Percentiles rank a stretch among this genome's conserved stretches.
These are phyloP conservation scores for Microthlaspi erraticum DNA, from an alignment of 345 rosid genomes.

Conservation along the genomic window DNA sequence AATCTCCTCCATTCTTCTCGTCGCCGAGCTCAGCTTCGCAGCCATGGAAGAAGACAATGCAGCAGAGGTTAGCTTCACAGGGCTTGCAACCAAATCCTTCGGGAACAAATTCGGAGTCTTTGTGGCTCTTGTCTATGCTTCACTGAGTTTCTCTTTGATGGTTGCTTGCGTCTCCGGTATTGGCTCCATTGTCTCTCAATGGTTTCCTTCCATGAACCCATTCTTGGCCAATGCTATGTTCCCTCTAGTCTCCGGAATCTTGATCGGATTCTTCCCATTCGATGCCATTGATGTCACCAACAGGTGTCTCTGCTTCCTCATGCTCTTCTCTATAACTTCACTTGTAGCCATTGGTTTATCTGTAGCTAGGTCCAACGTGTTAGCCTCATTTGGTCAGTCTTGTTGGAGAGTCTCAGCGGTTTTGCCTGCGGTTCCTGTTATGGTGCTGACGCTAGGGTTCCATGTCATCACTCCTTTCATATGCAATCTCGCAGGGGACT, in stretches of 20 bases:
- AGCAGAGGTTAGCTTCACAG: conserved; percentile 86
- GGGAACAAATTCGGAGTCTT: conserved; percentile 68
- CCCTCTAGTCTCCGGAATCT: conserved; percentile 61
- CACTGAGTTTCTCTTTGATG: conserved; percentile 79
- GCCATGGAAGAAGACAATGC: conserved; percentile 87
- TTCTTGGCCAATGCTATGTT: conserved; percentile 65
- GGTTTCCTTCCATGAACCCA: conserved; percentile 74
- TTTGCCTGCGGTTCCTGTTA: conserved; percentile 84
- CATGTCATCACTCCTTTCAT: conserved; percentile 93
- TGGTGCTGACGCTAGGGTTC: conserved; percentile 86
- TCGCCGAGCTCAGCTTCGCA: conserved; percentile 86
- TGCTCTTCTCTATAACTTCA: conserved; percentile 76
- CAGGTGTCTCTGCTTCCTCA: conserved; percentile 66
- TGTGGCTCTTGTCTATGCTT: conserved; percentile 78
- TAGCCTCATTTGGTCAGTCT: conserved; percentile 61
- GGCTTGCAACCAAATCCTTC: conserved; percentile 79
- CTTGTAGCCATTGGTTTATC: conserved; percentile 72
- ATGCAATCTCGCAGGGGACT: conserved; percentile 76
- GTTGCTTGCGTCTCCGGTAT: conserved; percentile 93
- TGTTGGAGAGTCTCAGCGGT: conserved; percentile 66
- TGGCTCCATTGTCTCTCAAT: conserved; percentile 76
- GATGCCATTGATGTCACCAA: conserved; percentile 66
- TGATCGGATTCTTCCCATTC: conserved; percentile 69
- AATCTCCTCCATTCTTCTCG: conserved; percentile 79
- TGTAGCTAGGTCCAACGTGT: conserved; percentile 71